phyloP scores from a whole-genome alignment of 176 grass and related monocot species.

The Oryza brachyantha region DNA sequence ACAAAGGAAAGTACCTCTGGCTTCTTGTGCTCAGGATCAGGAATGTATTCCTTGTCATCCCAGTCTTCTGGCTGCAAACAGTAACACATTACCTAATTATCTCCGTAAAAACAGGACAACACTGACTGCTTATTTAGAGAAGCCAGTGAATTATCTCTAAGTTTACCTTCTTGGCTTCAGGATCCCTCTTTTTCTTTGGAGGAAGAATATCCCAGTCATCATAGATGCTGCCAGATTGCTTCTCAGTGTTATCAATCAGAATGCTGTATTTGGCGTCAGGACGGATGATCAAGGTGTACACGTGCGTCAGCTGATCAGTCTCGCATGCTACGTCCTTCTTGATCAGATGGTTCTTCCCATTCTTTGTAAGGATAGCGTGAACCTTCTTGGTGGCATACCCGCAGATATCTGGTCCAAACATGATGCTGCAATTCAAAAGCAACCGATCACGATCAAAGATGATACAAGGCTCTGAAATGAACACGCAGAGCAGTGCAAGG shows the following conservation, averaged over 20 bases:
- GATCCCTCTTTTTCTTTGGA: constrained; percentile 53
- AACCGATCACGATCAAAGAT: not conserved
- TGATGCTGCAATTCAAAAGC: constrained; percentile 43
- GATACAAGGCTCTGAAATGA: not conserved
- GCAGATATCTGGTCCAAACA: constrained; percentile 77
- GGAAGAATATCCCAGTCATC: constrained; percentile 74
- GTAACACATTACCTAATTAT: not conserved
- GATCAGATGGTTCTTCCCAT: constrained; percentile 62
- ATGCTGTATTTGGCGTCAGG: constrained; percentile 60
- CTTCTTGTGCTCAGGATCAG: constrained; percentile 67
- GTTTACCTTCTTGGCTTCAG: constrained; percentile 77
- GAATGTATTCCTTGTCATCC: constrained; percentile 64
- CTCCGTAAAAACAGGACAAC: not conserved
- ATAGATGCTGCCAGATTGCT: constrained; percentile 56
- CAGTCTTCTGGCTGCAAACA: constrained; percentile 65
- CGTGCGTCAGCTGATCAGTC: constrained; percentile 65
- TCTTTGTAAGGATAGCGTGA: constrained; percentile 49
- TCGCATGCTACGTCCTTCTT: constrained; percentile 67
- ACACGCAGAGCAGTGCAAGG: not conserved
- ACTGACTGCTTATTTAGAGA: not conserved
- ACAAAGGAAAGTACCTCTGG: constrained; percentile 47
- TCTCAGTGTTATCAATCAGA: constrained; percentile 62
- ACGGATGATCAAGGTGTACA: constrained; percentile 59
- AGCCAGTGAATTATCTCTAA: not conserved
- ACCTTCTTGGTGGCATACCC: constrained; percentile 64